Conservation (phyloP, 2,329 filamentous ascomycete species). For the Colletotrichum liriopes region DNA sequence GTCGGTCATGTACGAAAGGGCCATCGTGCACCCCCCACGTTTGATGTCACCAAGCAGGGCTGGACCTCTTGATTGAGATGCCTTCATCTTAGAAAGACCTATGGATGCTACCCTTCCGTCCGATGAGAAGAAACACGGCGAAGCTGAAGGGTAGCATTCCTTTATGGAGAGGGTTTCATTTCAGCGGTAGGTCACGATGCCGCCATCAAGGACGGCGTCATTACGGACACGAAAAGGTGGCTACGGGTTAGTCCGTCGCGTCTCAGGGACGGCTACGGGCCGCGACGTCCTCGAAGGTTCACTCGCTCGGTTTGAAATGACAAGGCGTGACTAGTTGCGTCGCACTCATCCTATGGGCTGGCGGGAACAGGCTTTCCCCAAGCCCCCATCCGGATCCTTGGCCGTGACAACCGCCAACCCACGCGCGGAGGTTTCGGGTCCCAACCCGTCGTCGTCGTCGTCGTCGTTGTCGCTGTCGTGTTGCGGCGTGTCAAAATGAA, state of each 20-base stretch:
- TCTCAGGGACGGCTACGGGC: not conserved
- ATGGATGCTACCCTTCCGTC: not conserved
- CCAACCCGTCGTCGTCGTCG: not conserved
- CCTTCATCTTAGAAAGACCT: not conserved
- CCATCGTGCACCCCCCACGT: not conserved
- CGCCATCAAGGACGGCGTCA: not conserved
- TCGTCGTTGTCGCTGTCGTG: not conserved
- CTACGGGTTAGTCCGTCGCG: not conserved
- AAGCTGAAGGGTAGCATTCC: not conserved
- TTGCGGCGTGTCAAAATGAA: not conserved
- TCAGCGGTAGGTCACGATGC: not conserved
- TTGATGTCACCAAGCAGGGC: not conserved
- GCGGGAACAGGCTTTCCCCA: slow-evolving; percentile 6
- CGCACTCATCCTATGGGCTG: not conserved
- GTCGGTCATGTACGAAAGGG: slow-evolving; percentile 12
- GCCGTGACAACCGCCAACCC: not conserved
- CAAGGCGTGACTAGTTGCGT: not conserved
- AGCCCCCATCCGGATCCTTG: not conserved
- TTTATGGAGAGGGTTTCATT: not conserved
- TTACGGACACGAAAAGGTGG: not conserved
- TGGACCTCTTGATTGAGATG: not conserved
- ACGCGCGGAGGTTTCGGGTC: not conserved
- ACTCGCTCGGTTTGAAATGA: not conserved
- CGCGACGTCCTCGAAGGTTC: not conserved
- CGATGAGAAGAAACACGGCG: not conserved